Evolutionary conservation across 177 flowering plant genomes (phyloP), one percentile per base, ranked within the genome.

Genomic region (Telopea speciosissima): DNA sequence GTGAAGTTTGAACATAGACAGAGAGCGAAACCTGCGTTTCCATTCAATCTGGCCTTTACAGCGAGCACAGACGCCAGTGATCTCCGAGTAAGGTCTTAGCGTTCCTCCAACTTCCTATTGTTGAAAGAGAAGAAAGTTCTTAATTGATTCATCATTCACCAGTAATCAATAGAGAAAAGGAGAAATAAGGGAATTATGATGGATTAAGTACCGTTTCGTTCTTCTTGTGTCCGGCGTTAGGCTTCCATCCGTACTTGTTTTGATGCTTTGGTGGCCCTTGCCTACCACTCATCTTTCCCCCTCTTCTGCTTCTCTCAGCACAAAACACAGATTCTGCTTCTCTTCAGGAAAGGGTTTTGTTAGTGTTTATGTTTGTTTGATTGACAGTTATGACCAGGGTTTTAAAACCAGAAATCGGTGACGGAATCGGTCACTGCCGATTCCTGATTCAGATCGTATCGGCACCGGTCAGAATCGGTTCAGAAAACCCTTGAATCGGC

Each of bases 1-100:
- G 19, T 12, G 54, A 49, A 49, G 5, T 12, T 11, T 12, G 19
- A 33, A n/a, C 24, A 67, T 66, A 33, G 58, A 72, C 19, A 36
- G 22, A 42, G 25, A 5, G n/a, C 8, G 26, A 24, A 17, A 75
- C 62, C 87, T 90, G 63, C 99, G 94, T 68, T 95, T 95, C 99
- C 99, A 95, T 25, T 90, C 91, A 66, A 95, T 92, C 81, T 95
- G 99, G 7, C 85, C 96, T 75, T 74, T 89, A 65, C 99, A 95
- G 8, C 96, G 85, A n/a, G 52, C 74, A 76, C 97, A 91, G 0
- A 95, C 93, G 23, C 99, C 97, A 2, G 96, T 92, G 25, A 92
- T 76, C 58, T 91, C 94, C 0, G 99, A 87, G 40, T 44, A 81
- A 0, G 97, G 99, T 64, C 84, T 85, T 12, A 85, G 77, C 80